Base-by-base conservation (phyloP, 208 protist species). In the Sergeia podlipaevii region DNA sequence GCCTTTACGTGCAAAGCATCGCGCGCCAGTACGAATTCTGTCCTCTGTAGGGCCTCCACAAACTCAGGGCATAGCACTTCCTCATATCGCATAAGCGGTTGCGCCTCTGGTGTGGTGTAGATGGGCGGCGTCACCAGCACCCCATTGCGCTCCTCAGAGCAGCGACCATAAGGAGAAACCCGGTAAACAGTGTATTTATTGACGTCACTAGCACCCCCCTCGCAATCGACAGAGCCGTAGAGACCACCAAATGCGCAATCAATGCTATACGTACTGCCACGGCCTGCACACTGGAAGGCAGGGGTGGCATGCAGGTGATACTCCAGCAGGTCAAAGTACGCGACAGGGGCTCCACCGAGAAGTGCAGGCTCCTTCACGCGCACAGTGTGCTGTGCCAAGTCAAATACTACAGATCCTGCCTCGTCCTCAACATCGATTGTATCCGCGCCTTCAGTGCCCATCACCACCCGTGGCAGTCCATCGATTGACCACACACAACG, bases 171-270 rank as follows among this genome's bases (percentile, higher is more conserved):
- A 8, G 86, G 79, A 1, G 86, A 93, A 13, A 93, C 80, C 29
- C 76, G 80, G 43, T 81, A 84, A 4, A 77, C 47, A 28, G 42
- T 30, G 13, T 17, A 42, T 1, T 49, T 24, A 5, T 48, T 39
- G 10, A 18, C 42, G 15, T 39, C 47, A 50, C 55, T 10, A 18
- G 18, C 17, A 36, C 13, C 38, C 38, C 27, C n/a, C 20, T 43
- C 39, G 37, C 28, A 11, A 17, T 38, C 33, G 13, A 71, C 61
- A 2, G n/a, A 17, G 2, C 60, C 64, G 30, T 65, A 70, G 17
- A 85, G 48, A 0, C 82, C 87, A 24, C 80, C 87, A 72, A 89
- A 89, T 8, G 78, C 80, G 56, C 73, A 89, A 53, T 94, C 82
- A 27, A 88, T 56, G 2, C 59, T 62, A 38, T 83, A 86, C 3